Evolutionary conservation across 1,284 basidiomycete species (phyloP).

Genomic region (Agaricales sp.): DNA sequence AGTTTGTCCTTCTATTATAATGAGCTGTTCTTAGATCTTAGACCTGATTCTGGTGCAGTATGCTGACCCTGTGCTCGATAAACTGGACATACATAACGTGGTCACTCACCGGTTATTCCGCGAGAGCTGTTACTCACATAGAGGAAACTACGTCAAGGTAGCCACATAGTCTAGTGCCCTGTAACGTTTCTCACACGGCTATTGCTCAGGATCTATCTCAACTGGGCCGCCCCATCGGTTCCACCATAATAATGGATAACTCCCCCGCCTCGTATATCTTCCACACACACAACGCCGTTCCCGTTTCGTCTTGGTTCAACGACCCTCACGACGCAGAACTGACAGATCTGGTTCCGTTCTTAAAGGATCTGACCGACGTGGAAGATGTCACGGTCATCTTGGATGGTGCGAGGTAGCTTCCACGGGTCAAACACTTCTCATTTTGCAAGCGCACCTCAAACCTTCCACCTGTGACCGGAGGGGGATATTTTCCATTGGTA

Average conservation of each 20-base stretch:
- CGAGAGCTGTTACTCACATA: slow-evolving; percentile 98
- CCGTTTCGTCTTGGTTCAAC: slow-evolving; percentile 99
- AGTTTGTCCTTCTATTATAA: slow-evolving; percentile 29
- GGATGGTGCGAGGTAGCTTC: slow-evolving; percentile 69
- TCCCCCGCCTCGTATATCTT: slow-evolving; percentile 99
- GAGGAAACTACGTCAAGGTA: slow-evolving; percentile 98
- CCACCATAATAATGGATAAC: slow-evolving; percentile 98
- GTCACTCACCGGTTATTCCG: slow-evolving; percentile 96
- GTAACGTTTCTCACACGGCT: slow-evolving; percentile 9
- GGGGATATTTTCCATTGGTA: too few species aligned
- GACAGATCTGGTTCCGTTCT: slow-evolving; percentile 90
- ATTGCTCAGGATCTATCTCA: slow-evolving; percentile 82
- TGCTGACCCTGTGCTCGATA: slow-evolving; percentile 96
- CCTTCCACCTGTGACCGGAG: too few species aligned
- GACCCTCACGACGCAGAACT: slow-evolving; percentile 96
- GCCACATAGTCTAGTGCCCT: too few species aligned
- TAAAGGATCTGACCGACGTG: slow-evolving; percentile 77
- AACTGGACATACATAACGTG: slow-evolving; percentile 86
- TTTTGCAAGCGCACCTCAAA: too few species aligned
- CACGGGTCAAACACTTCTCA: too few species aligned
- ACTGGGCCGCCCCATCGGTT: slow-evolving; percentile 84
- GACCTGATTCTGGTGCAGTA: slow-evolving; percentile 47
- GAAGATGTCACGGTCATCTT: slow-evolving; percentile 91
- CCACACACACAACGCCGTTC: slow-evolving; percentile 98
- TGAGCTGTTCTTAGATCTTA: slow-evolving; percentile 6